A percentile compares a stretch with the other conserved stretches of the same genome.
phyloP scores from a whole-genome alignment of 495 filamentous ascomycete genomes.

The Articulospora tetracladia region DNA sequence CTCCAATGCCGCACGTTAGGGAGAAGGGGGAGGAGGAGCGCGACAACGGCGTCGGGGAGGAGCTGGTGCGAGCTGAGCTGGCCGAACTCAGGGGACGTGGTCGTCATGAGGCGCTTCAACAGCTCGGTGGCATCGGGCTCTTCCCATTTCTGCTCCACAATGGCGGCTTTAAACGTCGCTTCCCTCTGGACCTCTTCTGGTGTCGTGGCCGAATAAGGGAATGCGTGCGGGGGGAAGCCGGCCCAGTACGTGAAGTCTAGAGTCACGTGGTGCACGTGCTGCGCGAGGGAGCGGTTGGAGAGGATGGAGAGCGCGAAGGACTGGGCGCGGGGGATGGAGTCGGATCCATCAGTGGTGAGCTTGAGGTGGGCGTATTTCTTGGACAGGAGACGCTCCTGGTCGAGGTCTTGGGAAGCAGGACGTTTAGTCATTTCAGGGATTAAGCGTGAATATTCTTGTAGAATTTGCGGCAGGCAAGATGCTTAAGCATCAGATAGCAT shows the following conservation, averaged over 20 bases:
- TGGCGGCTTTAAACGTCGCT: background rate
- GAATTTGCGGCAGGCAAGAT: no score
- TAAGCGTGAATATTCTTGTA: no score
- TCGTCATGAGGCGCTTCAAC: background rate
- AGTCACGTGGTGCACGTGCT: background rate
- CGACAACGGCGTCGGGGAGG: background rate
- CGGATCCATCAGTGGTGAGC: background rate
- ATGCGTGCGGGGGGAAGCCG: background rate
- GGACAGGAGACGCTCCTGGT: background rate
- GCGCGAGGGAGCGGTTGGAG: background rate
- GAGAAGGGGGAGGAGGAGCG: background rate
- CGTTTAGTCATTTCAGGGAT: background rate
- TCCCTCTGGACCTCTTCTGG: background rate
- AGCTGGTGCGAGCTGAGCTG: background rate
- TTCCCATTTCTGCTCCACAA: background rate
- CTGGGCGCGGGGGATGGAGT: background rate
- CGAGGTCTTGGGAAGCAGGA: background rate
- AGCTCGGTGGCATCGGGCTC: background rate
- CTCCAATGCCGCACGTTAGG: background rate
- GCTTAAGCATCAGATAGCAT: no score
- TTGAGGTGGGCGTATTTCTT: background rate
- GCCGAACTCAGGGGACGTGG: background rate
- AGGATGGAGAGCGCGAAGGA: background rate
- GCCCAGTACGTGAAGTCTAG: background rate
- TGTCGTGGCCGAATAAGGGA: background rate